Base-by-base conservation (phyloP, 805 yeast species). In the Ogataea glucozyma region DNA sequence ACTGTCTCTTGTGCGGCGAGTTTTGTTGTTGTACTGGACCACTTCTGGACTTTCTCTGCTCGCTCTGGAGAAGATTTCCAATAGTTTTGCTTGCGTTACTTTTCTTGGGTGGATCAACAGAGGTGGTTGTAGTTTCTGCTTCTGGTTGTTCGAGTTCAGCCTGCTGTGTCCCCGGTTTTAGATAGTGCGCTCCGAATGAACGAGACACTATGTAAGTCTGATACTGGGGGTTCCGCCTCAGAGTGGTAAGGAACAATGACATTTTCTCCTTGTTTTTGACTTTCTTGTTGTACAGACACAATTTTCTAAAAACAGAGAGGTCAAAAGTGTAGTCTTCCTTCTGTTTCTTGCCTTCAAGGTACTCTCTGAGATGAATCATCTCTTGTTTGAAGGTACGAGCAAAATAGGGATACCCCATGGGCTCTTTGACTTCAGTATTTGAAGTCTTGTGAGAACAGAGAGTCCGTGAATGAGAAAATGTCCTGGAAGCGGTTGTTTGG, bases 361-460 rank as follows among this genome's bases (percentile, higher is more conserved):
- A 39, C 16, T 31, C 35, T 21, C 29, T 42, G 14, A 61, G 43
- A 17, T 46, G 38, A 0, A 22, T 22, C 6, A 57, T 33, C 40
- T 62, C 64, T 4, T 19, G 32, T 7, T 38, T 41, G 42, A 57
- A 62, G 14, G 46, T 46, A 9, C 31, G 17, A 6, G 41, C 27
- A 34, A 62, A 51, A 24, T 56, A 49, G 0, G 51, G 36, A 31
- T 49, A 61, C 4, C 63, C 65, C 32, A 46, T 39, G 17, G 63
- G 61, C 34, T 44, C 44, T 14, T 21, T 4, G 10, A 32, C 13
- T n/a, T 26, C 16, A 21, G 22, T 12, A 12, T 21, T 10, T 21
- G 20, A 14, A 2, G 18, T n/a, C 16, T 37, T 22, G 31, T 32
- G 40, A 17, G n/a, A 14, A 23, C 18, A 27, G 10, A 30, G n/a